Evolutionary conservation across 805 yeast species (phyloP), one percentile per base, ranked within the genome.

Genomic region (Metschnikowia chrysomelidarum): DNA sequence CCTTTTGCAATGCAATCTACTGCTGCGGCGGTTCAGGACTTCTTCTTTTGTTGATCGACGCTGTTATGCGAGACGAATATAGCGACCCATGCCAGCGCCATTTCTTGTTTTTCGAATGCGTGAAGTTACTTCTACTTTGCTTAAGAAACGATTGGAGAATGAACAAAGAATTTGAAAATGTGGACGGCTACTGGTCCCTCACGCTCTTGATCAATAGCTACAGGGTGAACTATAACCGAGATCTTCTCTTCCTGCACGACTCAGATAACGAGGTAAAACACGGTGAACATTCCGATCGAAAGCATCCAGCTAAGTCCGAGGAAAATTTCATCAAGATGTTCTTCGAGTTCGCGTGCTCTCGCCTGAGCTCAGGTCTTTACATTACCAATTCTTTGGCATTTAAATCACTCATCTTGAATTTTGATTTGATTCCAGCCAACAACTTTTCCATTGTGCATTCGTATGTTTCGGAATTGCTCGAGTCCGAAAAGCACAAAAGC

Each of bases 131-230:
- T 3, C 64, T 80, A 20, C 51, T 54, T 10, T 29, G 74, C 1
- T 51, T 80, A 8, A 54, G 62, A n/a, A 59, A 62, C 19, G 69
- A 74, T 41, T 69, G 80, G 72, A 62, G 79, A 25, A 59, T 72
- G 34, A 56, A 66, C 19, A 70, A 71, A 30, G 87, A 80, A 41
- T 74, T 82, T 50, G 86, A 80, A 45, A 62, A 69, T 12, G 61
- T 65, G 3, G 73, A 72, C 44, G 88, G 88, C 1, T 83, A 77
- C 47, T 76, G 76, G 17, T 67, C 80, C 3, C 51, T 83, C 2
- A 70, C 75, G 0, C 70, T 80, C 0, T 50, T 83, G 7, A 48
- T 82, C 18, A 73, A 70, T 25, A 60, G 69, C 18, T 78, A 76
- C 49, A 67, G 62, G 43, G 51, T 49, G 3, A 46, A 43, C 14